These are phyloP conservation scores for Monosporascus sp. DNA, from an alignment of 2,329 filamentous ascomycete genomes.

Conservation along the genomic window DNA sequence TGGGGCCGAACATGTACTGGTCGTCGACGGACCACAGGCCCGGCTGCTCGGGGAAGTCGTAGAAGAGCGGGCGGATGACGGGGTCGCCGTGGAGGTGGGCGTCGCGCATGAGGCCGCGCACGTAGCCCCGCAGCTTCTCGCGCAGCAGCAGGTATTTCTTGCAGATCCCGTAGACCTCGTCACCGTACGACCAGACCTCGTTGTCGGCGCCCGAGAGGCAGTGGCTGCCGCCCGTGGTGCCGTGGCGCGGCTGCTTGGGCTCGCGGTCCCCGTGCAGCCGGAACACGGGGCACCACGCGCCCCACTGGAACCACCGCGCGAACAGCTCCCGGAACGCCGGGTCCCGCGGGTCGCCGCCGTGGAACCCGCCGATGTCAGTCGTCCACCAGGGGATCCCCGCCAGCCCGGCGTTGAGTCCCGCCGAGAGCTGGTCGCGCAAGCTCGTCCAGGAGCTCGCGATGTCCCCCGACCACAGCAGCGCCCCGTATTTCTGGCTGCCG, in stretches of 20 bases:
- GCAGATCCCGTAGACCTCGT: slow-evolving; percentile 55
- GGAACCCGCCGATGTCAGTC: slow-evolving; percentile 67
- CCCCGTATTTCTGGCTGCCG: slow-evolving; percentile 57
- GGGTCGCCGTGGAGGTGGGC: slow-evolving; percentile 57
- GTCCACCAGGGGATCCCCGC: slow-evolving; percentile 65
- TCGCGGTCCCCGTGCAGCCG: slow-evolving; percentile 62
- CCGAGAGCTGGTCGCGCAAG: slow-evolving; percentile 55
- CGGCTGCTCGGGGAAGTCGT: slow-evolving; percentile 55
- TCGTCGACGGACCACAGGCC: slow-evolving; percentile 52
- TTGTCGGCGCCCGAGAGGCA: slow-evolving; percentile 50
- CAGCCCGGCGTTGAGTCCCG: slow-evolving; percentile 62
- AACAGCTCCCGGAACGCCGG: slow-evolving; percentile 57
- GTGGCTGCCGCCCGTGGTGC: slow-evolving; percentile 31
- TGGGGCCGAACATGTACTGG: slow-evolving; percentile 60
- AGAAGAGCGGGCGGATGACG: slow-evolving; percentile 59
- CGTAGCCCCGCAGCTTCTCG: slow-evolving; percentile 55
- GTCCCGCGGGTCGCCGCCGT: slow-evolving; percentile 56
- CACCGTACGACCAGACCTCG: slow-evolving; percentile 64
- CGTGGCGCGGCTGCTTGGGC: slow-evolving; percentile 39
- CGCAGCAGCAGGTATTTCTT: slow-evolving; percentile 54
- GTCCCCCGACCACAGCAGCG: slow-evolving; percentile 63
- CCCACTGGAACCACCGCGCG: slow-evolving; percentile 67
- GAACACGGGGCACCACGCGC: slow-evolving; percentile 63
- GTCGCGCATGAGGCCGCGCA: slow-evolving; percentile 51
- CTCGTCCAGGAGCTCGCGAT: slow-evolving; percentile 60